phyloP scores from a whole-genome alignment of 768 basidiomycete genomes.

The Galerina sulciceps region DNA sequence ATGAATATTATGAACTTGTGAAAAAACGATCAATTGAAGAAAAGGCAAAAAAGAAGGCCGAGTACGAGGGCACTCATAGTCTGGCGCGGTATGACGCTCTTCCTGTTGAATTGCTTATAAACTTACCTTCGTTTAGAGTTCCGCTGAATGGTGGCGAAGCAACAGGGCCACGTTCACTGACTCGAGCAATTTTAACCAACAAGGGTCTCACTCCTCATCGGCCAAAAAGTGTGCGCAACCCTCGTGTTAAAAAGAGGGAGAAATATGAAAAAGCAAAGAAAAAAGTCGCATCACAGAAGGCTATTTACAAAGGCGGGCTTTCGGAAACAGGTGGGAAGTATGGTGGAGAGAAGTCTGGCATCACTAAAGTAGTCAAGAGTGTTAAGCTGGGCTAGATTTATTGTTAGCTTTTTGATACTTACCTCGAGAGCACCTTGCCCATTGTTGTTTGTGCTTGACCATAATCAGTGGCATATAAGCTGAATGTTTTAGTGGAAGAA shows the following conservation, averaged over 20 bases:
- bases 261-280: conserved; percentile 96
- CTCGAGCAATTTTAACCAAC: conserved; percentile 91
- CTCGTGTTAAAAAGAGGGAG: conserved; percentile 95
- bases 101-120: not conserved
- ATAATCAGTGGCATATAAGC: no score
- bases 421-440: not conserved
- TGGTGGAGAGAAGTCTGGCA: conserved; percentile 92
- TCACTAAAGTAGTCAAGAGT: conserved; percentile 89
- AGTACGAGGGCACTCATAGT: conserved; percentile 69
- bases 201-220: conserved; percentile 91
- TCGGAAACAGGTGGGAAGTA: conserved; percentile 73
- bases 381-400: conserved; percentile 60
- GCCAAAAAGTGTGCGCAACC: conserved; percentile 90
- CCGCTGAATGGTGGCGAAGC: conserved; percentile 29
- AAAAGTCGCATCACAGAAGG: conserved; percentile 86
- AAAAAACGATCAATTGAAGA: conserved; percentile 71
- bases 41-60: conserved; percentile 81
- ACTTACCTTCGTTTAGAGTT: conserved; percentile 24
- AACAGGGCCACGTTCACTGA: conserved; percentile 85
- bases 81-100: conserved; percentile 16
- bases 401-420: not conserved
- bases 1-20: conserved; percentile 92
- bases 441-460: not conserved
- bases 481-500: no score
- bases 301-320: conserved; percentile 90